These are phyloP conservation scores for Pythium pyrilobum DNA, from an alignment of 352 stramenopile genomes.

Conservation along the genomic window DNA sequence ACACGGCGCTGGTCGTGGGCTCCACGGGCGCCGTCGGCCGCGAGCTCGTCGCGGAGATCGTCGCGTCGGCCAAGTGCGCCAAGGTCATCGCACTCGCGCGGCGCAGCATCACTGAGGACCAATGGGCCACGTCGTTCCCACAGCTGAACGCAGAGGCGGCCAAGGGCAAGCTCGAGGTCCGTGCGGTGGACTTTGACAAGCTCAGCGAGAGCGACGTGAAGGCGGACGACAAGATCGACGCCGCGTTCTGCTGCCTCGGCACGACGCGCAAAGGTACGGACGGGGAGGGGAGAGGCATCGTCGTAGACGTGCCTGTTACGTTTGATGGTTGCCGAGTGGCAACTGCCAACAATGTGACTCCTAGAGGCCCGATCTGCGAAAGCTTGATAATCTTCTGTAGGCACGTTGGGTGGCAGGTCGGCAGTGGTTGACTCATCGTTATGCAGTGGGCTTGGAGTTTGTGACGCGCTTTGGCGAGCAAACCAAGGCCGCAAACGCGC, in stretches of 20 bases:
- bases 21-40: slow-evolving; percentile 68
- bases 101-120: slow-evolving; percentile 39
- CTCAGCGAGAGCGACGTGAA: slow-evolving; percentile 30
- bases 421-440: slow-evolving; percentile 1
- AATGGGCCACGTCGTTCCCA: slow-evolving; percentile 41
- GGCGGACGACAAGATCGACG: slow-evolving; percentile 43
- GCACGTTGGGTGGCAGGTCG: too few relatives aligned
- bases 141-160: slow-evolving; percentile 32
- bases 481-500: slow-evolving; percentile 31
- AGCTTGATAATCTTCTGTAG: too few relatives aligned
- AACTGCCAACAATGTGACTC: not conserved
- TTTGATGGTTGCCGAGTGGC: too few relatives aligned
- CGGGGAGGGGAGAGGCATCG: too few relatives aligned
- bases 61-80: slow-evolving; percentile 41
- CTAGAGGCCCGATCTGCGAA: slow-evolving; percentile 15
- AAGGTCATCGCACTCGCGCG: slow-evolving; percentile 58
- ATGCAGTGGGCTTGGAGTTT: slow-evolving; percentile 68
- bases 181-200: slow-evolving; percentile 48
- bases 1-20: slow-evolving; percentile 68
- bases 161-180: slow-evolving; percentile 45
- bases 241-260: slow-evolving; percentile 66
- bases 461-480: slow-evolving; percentile 48
- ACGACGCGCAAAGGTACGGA: slow-evolving; percentile 55
- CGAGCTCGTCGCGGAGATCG: slow-evolving; percentile 64
- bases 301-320: not conserved